Base-by-base conservation (phyloP, 1,139 yeast species). In the Pichia sp. region DNA sequence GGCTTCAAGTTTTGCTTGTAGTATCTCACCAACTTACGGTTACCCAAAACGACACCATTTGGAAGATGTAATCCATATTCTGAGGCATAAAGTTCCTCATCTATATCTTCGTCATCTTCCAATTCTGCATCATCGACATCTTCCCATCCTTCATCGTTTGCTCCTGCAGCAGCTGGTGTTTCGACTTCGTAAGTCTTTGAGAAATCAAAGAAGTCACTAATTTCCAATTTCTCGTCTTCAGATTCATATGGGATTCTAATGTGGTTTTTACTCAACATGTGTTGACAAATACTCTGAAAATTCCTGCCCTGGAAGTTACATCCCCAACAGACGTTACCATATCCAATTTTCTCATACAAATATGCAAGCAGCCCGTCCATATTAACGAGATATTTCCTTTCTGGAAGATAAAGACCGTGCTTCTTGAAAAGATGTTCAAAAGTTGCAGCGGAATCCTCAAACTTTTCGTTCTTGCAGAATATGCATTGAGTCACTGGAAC, bases 331-430 rank as follows among this genome's bases (percentile, higher is more conserved):
- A 83, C 75, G 50, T 83, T 80, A 30, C 96, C 96, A 32, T 81
- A 69, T 11, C 94, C 86, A 42, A 91, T 75, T 52, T 83, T 81
- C 48, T 87, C 94, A 19, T 83, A 86, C 41, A 93, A 62, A 51
- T 85, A 86, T 7, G 65, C 62, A 28, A 93, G 59, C 36, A 91
- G 66, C 0, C 97, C 98, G 29, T 65, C 69, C 37, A 74, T 62
- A 56, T 91, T 85, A 0, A 64, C 66, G 37, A 91, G 66, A 53
- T 74, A 91, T 20, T 72, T 70, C 40, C 68, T 65, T 57, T 91
- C 97, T 0, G 98, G 98, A 14, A 91, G 68, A 47, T 82, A 91
- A 32, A 91, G 66, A 1, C 97, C 96, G 58, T 82, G 95, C 27
- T 62, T 64, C 43, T 67, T 70, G 51, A 73, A 77, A 93, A 91